A percentile compares a stretch with the other conserved stretches of the same genome.
Conservation (phyloP, 345 rosid genomes). For the Erucastrum elatum region DNA sequence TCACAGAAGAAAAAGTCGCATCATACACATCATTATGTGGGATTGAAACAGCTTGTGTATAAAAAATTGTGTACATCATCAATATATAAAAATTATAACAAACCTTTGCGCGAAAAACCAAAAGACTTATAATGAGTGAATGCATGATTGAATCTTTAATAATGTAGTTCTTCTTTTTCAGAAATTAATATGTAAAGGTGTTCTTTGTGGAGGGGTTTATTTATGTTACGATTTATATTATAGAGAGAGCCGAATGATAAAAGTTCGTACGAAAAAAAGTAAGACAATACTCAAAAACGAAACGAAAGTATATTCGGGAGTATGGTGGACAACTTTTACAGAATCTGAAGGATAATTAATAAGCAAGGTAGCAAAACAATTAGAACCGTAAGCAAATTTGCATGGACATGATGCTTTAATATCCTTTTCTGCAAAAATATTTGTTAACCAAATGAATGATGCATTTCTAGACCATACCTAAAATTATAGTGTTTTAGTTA, state of each 20-base stretch:
- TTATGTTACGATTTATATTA: background rate
- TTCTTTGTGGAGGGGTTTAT: background rate
- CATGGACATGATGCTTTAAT: background rate
- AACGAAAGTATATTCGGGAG: background rate
- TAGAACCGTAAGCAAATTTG: background rate
- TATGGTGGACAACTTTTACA: conserved; percentile 31
- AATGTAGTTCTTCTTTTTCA: conserved; percentile 1
- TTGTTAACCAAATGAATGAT: background rate
- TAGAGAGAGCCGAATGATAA: background rate
- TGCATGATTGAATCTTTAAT: conserved; percentile 37
- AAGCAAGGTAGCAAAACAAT: background rate
- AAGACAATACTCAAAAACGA: background rate
- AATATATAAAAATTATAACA: background rate
- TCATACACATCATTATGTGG: conserved; percentile 16
- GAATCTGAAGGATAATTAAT: conserved; percentile 5
- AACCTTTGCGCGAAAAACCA: background rate
- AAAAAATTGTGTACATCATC: background rate
- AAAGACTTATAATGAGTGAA: conserved; percentile 33
- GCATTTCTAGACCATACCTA: background rate
- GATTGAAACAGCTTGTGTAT: background rate
- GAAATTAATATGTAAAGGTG: background rate
- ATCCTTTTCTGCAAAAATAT: background rate
- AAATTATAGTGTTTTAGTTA: background rate
- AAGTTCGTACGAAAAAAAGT: background rate
- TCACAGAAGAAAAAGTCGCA: conserved; percentile 15